phyloP scores from a whole-genome alignment of 305 asterid genomes.

The Andrographis paniculata region DNA sequence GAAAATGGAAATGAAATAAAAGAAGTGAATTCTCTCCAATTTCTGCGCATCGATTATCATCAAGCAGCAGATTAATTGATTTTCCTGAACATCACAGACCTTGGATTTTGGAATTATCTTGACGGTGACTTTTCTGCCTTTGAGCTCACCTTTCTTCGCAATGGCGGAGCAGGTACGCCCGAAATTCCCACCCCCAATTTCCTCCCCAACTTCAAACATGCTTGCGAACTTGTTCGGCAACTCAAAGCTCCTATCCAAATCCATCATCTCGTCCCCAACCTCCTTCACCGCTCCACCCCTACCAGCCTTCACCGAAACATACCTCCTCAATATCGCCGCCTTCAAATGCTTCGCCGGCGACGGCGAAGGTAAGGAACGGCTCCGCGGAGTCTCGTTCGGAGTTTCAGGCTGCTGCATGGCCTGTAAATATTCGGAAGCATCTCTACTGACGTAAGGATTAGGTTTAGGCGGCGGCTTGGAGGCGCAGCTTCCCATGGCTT shows the following conservation, averaged over 20 bases:
- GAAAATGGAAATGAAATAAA: not conserved
- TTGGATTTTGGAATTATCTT: conserved; percentile 63
- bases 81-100: conserved; percentile 19
- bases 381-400: conserved; percentile 25
- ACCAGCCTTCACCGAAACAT: conserved; percentile 30
- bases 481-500: conserved; percentile 38
- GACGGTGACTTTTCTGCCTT: conserved; percentile 54
- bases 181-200: conserved; percentile 67
- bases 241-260: conserved; percentile 57
- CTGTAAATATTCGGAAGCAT: conserved; percentile 14
- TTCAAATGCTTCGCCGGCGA: conserved; percentile 56
- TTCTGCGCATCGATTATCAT: not conserved
- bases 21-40: not conserved
- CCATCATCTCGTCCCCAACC: conserved; percentile 18
- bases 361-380: conserved; percentile 41
- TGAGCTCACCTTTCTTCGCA: conserved; percentile 48
- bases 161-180: conserved; percentile 56
- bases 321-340: conserved; percentile 37
- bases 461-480: conserved; percentile 44
- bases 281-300: conserved; percentile 18
- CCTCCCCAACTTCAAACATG: conserved; percentile 48
- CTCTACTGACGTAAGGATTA: conserved; percentile 43
- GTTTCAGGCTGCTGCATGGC: conserved; percentile 16
- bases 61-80: not conserved
- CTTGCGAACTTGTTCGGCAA: conserved; percentile 40